Evolutionary conservation across 106 monocot genomes (phyloP).

Genomic region (Apostasia ramifera): DNA sequence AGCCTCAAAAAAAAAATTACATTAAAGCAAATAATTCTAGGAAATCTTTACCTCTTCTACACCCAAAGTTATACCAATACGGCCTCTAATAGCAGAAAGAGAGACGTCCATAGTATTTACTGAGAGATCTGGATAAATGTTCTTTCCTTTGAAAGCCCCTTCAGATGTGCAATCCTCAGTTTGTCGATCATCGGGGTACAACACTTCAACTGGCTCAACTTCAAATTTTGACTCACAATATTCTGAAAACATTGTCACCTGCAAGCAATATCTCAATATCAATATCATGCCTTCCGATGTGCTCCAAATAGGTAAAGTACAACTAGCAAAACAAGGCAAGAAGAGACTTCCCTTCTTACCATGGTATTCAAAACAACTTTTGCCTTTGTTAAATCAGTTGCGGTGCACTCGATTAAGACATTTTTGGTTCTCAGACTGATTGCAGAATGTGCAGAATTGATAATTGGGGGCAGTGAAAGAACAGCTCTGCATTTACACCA

Average conservation of each 20-base stretch:
- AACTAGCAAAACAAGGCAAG: neutral
- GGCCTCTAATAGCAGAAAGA: constrained; percentile 46
- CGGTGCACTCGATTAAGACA: constrained; percentile 94
- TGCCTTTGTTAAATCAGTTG: constrained; percentile 95
- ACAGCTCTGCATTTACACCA: constrained; percentile 48
- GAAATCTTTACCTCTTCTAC: constrained; percentile 48
- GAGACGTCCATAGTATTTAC: constrained; percentile 56
- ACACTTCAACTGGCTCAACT: constrained; percentile 87
- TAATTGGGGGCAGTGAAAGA: constrained; percentile 90
- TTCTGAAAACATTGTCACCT: constrained; percentile 97
- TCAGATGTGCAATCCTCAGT: constrained; percentile 76
- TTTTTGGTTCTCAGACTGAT: constrained; percentile 78
- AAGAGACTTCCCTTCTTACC: constrained; percentile 33
- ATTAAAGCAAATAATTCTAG: neutral
- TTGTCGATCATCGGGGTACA: constrained; percentile 60
- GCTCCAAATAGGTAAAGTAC: too few species aligned
- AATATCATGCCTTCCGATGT: too few species aligned
- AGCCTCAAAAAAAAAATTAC: neutral
- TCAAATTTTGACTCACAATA: constrained; percentile 88
- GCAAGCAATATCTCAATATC: neutral
- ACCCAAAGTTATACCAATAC: constrained; percentile 64
- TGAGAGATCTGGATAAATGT: constrained; percentile 81
- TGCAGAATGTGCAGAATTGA: constrained; percentile 96
- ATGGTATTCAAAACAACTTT: constrained; percentile 90
- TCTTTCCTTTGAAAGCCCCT: constrained; percentile 28